A percentile compares a stretch with the other conserved stretches of the same genome.
phyloP scores from a whole-genome alignment of 2,329 filamentous ascomycete species.

The Coleophoma cylindrospora region DNA sequence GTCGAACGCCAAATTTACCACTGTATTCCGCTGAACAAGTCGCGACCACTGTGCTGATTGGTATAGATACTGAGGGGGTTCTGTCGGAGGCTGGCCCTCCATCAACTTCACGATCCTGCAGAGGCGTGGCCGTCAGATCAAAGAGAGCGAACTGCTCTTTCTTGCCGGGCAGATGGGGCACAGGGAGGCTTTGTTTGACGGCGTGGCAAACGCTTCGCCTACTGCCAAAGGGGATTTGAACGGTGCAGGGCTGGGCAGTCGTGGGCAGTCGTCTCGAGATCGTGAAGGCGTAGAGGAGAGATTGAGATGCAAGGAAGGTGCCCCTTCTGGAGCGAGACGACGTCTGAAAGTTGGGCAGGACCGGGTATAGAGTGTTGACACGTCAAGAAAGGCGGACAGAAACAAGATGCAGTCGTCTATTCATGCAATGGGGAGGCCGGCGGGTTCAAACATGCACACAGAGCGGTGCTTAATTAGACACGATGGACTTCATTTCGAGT shows the following conservation, averaged over 20 bases:
- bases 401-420: background rate
- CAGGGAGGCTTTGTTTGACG: no score
- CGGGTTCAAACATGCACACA: no score
- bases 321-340: conserved; percentile 15
- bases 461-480: no score
- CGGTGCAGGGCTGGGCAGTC: background rate
- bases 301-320: conserved; percentile 1
- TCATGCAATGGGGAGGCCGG: background rate
- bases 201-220: no score
- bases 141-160: no score
- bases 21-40: conserved; percentile 28
- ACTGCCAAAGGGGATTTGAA: no score
- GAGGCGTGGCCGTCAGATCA: conserved; percentile 8
- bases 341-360: conserved; percentile 2
- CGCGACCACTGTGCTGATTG: conserved; percentile 28
- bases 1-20: conserved; percentile 16
- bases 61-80: conserved; percentile 29
- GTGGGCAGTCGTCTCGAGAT: background rate
- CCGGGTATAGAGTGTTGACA: background rate
- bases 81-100: conserved; percentile 25
- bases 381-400: background rate
- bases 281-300: background rate
- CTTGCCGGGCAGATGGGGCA: no score
- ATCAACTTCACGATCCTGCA: conserved; percentile 24
- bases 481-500: no score